A percentile compares a stretch with the other conserved stretches of the same genome.
These are phyloP conservation scores for Podospora fimiseda DNA, from an alignment of 495 filamentous ascomycete species.

Conservation along the genomic window DNA sequence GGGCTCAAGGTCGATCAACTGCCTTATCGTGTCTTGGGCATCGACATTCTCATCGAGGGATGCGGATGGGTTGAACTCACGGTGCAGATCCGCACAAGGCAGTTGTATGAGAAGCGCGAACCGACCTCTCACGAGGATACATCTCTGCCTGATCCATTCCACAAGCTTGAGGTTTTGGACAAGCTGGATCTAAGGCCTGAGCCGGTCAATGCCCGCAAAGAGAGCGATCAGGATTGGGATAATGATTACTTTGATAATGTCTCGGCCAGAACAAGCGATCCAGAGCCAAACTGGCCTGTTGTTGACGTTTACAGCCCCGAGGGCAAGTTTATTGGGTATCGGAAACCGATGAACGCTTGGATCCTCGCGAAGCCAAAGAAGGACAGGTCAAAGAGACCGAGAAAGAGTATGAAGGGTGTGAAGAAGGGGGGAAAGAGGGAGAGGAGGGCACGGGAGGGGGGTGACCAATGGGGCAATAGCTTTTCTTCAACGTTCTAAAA, in stretches of 20 bases:
- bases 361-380: slow-evolving; percentile 35
- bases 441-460: slow-evolving; percentile 10
- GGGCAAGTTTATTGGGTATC: slow-evolving; percentile 63
- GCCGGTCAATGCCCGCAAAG: slow-evolving; percentile 9
- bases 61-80: slow-evolving; percentile 89
- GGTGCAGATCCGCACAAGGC: slow-evolving; percentile 63
- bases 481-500: too few relatives aligned
- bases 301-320: slow-evolving; percentile 83
- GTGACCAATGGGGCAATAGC: background rate
- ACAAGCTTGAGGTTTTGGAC: slow-evolving; percentile 7
- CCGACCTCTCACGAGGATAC: slow-evolving; percentile 2
- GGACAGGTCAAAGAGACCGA: slow-evolving; percentile 32
- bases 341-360: slow-evolving; percentile 72
- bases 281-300: slow-evolving; percentile 48
- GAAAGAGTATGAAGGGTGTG: slow-evolving; percentile 53
- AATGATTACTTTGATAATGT: slow-evolving; percentile 12
- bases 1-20: slow-evolving; percentile 52
- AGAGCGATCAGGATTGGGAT: slow-evolving; percentile 22
- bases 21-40: slow-evolving; percentile 70
- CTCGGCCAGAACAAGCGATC: slow-evolving; percentile 37
- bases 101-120: slow-evolving; percentile 20
- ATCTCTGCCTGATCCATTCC: slow-evolving; percentile 7
- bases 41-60: slow-evolving; percentile 85
- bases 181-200: slow-evolving; percentile 12
- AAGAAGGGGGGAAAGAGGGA: slow-evolving; percentile 46